Evolutionary conservation across 1,284 basidiomycete species (phyloP).

Genomic region (Moesziomyces aphidis): DNA sequence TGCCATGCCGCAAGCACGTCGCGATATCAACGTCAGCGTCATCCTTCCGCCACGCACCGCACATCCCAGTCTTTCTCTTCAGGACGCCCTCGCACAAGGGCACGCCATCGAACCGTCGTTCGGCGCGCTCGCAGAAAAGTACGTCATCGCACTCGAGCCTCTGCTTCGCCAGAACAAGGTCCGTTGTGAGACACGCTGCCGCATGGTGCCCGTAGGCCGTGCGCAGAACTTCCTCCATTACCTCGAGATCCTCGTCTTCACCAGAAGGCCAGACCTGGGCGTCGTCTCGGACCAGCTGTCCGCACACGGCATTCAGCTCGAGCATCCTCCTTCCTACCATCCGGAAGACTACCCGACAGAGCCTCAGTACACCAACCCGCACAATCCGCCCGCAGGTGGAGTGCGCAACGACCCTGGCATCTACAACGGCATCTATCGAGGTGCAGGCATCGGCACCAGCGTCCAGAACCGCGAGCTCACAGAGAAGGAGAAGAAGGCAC

Average conservation of each 20-base stretch:
- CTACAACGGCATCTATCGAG: conserved; percentile 69
- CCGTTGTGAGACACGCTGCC: conserved; percentile 52
- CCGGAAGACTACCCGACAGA: conserved; percentile 74
- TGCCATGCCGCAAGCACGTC: conserved; percentile 3
- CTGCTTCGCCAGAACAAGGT: conserved; percentile 41
- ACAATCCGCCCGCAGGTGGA: conserved; percentile 68
- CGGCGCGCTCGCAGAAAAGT: conserved; percentile 54
- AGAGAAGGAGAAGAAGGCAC: conserved; percentile 89
- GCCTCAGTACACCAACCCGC: conserved; percentile 84
- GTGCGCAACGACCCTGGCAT: conserved; percentile 25
- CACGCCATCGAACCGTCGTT: conserved; percentile 25
- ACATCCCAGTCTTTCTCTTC: conserved; percentile 16
- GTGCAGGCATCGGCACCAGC: conserved; percentile 29
- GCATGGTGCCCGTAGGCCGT: conserved; percentile 34
- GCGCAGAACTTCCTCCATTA: conserved; percentile 73
- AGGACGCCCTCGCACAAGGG: conserved; percentile 11
- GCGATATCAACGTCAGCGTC: conserved; percentile 52
- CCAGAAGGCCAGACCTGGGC: conserved; percentile 87
- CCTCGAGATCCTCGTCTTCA: conserved; percentile 88
- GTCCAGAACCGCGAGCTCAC: conserved; percentile 51
- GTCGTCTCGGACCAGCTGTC: conserved; percentile 82
- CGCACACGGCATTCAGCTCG: conserved; percentile 77
- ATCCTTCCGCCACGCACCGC: conserved; percentile 31
- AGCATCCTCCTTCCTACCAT: conserved; percentile 78
- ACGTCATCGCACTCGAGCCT: conserved; percentile 36